Percentiles rank a stretch among this genome's conserved stretches.
Evolutionary conservation across 306 rosid species (phyloP).

Genomic region (Rosa multiflora): DNA sequence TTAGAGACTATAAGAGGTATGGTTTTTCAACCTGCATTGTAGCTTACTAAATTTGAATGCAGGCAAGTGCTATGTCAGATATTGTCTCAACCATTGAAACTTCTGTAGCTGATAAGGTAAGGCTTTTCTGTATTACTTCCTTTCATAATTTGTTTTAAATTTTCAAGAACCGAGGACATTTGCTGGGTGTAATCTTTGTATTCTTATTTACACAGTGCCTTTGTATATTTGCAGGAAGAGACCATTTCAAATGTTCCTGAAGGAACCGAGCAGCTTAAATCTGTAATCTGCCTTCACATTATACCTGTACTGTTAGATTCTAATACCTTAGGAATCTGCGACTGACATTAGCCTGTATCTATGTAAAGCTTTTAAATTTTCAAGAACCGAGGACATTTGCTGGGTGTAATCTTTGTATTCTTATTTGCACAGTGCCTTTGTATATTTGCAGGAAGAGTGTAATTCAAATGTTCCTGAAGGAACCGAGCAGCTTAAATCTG

Average conservation of each 20-base stretch:
- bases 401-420: neutral
- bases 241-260: slow-evolving; percentile 19
- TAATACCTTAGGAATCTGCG: neutral
- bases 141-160: neutral
- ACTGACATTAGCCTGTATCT: slow-evolving; percentile 7
- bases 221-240: slow-evolving; percentile 27
- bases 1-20: neutral
- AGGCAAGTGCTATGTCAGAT: slow-evolving; percentile 26
- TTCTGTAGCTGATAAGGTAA: slow-evolving; percentile 28
- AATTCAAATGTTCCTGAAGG: slow-evolving; percentile 22
- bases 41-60: slow-evolving; percentile 19
- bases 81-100: slow-evolving; percentile 19
- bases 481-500: slow-evolving; percentile 22
- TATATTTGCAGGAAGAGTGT: slow-evolving; percentile 30
- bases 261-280: slow-evolving; percentile 24
- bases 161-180: neutral
- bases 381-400: neutral
- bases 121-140: neutral
- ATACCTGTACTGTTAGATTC: neutral
- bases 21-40: neutral
- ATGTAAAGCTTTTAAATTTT: slow-evolving; percentile 16
- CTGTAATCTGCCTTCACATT: slow-evolving; percentile 26
- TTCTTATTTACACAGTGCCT: slow-evolving; percentile 4
- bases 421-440: neutral
- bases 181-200: neutral